phyloP scores from a whole-genome alignment of 2,329 filamentous ascomycete species.

The Claviceps pazoutovae region DNA sequence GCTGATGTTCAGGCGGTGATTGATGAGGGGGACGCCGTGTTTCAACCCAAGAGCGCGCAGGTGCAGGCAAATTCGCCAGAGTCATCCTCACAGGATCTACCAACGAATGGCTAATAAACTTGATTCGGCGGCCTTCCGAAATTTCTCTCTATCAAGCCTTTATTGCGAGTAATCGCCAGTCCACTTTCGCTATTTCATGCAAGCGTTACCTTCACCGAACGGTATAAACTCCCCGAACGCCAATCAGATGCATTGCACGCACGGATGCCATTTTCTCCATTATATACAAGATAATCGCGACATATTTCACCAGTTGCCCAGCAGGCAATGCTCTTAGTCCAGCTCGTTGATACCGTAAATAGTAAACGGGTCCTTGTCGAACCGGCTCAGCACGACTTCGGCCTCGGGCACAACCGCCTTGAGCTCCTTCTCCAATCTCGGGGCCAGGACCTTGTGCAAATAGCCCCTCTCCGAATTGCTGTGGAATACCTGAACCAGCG shows the following conservation, averaged over 20 bases:
- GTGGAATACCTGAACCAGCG: conserved; percentile 77
- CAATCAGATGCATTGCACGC: background rate
- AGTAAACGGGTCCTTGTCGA: conserved; percentile 78
- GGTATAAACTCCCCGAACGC: background rate
- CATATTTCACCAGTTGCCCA: background rate
- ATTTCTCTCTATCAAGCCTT: background rate
- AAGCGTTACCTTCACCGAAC: background rate
- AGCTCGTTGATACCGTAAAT: conserved; percentile 44
- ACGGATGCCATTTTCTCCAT: background rate
- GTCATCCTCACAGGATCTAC: conserved; percentile 5
- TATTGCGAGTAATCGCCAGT: background rate
- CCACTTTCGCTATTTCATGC: background rate
- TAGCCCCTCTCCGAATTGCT: conserved; percentile 87
- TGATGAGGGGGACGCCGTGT: conserved; percentile 38
- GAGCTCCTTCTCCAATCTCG: conserved; percentile 47
- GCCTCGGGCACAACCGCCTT: conserved; percentile 34
- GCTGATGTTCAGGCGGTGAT: conserved; percentile 39
- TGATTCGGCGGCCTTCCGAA: background rate
- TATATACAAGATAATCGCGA: background rate
- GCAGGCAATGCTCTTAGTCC: conserved; percentile 5
- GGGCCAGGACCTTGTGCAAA: conserved; percentile 54
- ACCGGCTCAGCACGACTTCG: conserved; percentile 59
- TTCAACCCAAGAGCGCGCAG: conserved; percentile 14
- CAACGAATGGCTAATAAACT: conserved; percentile 8
- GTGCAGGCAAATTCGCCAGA: background rate